Conservation (phyloP, 768 basidiomycete genomes). For the Tricholoma hemisulphureum region DNA sequence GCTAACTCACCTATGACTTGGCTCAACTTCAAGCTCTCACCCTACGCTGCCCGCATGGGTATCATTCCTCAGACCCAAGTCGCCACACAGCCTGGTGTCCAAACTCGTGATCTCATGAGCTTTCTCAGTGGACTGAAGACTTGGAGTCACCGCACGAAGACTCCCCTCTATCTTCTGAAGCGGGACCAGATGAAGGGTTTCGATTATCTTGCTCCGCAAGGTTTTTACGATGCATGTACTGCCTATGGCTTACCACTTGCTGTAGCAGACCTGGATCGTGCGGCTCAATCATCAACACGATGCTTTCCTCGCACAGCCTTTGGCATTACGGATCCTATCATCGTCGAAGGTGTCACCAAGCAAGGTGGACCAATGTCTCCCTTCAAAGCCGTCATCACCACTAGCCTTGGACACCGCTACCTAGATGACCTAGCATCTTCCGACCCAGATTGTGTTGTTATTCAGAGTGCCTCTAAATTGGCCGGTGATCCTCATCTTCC, state of each 20-base stretch:
- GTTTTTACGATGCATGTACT: slow-evolving; percentile 20
- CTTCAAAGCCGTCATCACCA: slow-evolving; percentile 18
- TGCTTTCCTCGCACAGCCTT: background rate
- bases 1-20: slow-evolving; percentile 4
- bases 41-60: background rate
- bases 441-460: slow-evolving; percentile 3
- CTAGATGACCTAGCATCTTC: slow-evolving; percentile 13
- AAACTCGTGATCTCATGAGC: slow-evolving; percentile 15
- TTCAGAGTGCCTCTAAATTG: background rate
- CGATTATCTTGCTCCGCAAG: slow-evolving; percentile 17
- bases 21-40: slow-evolving; percentile 2
- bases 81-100: slow-evolving; percentile 14
- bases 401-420: slow-evolving; percentile 20
- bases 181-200: slow-evolving; percentile 26
- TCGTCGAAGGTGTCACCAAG: background rate
- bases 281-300: slow-evolving; percentile 10
- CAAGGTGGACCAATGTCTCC: background rate
- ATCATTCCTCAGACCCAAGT: slow-evolving; percentile 19
- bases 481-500: background rate
- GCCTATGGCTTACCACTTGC: slow-evolving; percentile 15
- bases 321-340: background rate
- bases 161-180: slow-evolving; percentile 13
- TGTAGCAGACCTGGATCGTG: slow-evolving; percentile 16
- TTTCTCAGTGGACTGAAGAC: slow-evolving; percentile 13
- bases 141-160: slow-evolving; percentile 10